A percentile compares a stretch with the other conserved stretches of the same genome.
Conservation (phyloP, 768 basidiomycete species). For the Dioszegia crocea region DNA sequence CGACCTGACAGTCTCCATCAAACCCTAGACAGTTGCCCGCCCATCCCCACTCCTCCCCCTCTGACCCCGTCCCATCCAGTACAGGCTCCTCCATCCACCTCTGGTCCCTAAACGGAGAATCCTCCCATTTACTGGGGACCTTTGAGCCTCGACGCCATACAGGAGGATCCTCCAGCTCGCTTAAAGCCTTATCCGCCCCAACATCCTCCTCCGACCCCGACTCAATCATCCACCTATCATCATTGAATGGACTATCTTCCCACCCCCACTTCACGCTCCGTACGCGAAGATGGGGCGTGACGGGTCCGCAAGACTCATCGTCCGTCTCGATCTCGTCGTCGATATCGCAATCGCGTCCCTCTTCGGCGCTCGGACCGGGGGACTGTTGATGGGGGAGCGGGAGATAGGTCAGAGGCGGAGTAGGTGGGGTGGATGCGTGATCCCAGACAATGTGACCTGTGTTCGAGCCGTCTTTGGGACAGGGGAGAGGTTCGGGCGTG, state of each 20-base stretch:
- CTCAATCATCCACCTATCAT: slow-evolving; percentile 2
- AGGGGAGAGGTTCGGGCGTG: background rate
- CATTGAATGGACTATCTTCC: background rate
- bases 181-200: background rate
- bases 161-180: no score
- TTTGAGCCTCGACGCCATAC: no score
- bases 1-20: no score
- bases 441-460: no score
- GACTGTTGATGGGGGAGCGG: background rate
- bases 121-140: no score
- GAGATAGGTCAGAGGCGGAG: background rate
- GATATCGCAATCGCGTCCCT: background rate
- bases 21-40: no score
- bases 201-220: background rate
- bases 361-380: background rate
- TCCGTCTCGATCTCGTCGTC: background rate
- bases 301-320: background rate
- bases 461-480: no score
- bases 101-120: no score
- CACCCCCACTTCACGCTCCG: background rate
- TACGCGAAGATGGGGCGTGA: background rate
- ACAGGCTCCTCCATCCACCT: no score
- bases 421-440: background rate
- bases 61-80: no score
- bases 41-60: no score